Conservation (phyloP, 2,329 filamentous ascomycete species). For the Alternaria brassicae region DNA sequence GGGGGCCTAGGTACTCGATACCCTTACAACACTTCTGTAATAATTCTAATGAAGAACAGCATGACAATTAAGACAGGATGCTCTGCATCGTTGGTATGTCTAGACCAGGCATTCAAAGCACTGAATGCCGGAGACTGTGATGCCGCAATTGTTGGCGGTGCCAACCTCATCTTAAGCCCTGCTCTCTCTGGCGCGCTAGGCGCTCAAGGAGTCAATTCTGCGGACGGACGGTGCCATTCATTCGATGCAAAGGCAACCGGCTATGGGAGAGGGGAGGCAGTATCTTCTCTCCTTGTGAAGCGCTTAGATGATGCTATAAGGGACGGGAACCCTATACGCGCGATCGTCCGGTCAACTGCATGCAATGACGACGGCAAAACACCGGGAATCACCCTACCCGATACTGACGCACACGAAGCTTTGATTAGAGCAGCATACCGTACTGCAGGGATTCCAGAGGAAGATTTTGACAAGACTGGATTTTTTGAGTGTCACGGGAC, state of each 20-base stretch:
- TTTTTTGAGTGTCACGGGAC: neutral
- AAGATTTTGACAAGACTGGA: neutral
- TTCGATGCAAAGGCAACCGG: constrained; percentile 34
- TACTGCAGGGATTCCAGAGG: neutral
- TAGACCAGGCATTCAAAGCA: neutral
- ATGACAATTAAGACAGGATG: neutral
- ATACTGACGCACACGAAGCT: neutral
- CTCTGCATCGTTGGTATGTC: neutral
- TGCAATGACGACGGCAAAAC: constrained; percentile 21
- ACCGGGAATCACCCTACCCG: neutral
- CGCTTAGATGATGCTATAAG: constrained; percentile 36
- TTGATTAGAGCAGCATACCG: neutral
- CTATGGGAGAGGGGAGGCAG: constrained; percentile 36
- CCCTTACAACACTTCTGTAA: too few relatives aligned
- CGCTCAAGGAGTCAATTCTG: constrained; percentile 18
- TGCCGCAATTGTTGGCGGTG: constrained; percentile 26
- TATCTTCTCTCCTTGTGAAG: constrained; percentile 38
- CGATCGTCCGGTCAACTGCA: constrained; percentile 37
- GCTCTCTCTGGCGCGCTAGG: constrained; percentile 1
- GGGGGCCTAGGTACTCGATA: constrained; percentile 9
- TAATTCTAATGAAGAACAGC: neutral
- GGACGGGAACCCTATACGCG: constrained; percentile 41
- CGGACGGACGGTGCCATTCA: constrained; percentile 11
- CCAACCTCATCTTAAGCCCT: constrained; percentile 23
- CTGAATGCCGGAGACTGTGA: constrained; percentile 13